Evolutionary conservation across 2,329 filamentous ascomycete species (phyloP), one percentile per base, ranked within the genome.

Genomic region (Pseudogymnoascus sp.): DNA sequence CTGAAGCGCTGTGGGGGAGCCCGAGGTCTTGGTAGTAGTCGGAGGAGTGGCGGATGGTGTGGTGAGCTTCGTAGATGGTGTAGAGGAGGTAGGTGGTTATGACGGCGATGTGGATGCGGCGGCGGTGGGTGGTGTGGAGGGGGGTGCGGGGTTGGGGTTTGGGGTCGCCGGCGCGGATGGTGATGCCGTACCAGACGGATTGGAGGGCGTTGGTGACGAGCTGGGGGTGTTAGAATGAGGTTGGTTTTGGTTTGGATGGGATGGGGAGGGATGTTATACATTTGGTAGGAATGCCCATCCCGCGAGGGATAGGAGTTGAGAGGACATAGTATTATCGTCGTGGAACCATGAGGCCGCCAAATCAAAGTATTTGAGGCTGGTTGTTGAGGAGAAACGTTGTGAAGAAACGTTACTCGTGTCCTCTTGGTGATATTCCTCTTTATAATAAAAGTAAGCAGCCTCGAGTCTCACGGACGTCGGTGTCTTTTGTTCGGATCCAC

Each of bases 21-120:
- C 85, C 85, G 0, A 99, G 83, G 66, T 88, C 83, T 56, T 84
- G 79, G 77, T 97, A 97, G 78, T 89, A 96, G 74, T 91, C 87
- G 16, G 88, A 86, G 1, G 81, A 78, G 50, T 82, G 78, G 66
- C 85, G 88, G 28, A 96, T 81, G 66, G 91, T 86, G 78, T 90
- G 86, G 80, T 96, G 90, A 70, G 91, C 89, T 77, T 97, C 93
- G 78, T 92, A 94, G 70, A 97, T 85, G 56, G 92, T 96, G 80
- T 96, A 97, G 67, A 88, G 77, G 38, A 97, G 89, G 77, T 97
- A 99, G 65, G 84, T 77, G 59, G 88, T 80, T 60, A 97, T 88
- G 70, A 97, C 90, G 69, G 88, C 79, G 72, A 93, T 88, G 74
- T 94, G 87, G 73, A 97, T 93, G 69, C 86, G 84, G 64, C 89